Evolutionary conservation across 371 early-diverging fungal species (phyloP), one percentile per base, ranked within the genome.

Genomic region (Haplosporangium sp.): DNA sequence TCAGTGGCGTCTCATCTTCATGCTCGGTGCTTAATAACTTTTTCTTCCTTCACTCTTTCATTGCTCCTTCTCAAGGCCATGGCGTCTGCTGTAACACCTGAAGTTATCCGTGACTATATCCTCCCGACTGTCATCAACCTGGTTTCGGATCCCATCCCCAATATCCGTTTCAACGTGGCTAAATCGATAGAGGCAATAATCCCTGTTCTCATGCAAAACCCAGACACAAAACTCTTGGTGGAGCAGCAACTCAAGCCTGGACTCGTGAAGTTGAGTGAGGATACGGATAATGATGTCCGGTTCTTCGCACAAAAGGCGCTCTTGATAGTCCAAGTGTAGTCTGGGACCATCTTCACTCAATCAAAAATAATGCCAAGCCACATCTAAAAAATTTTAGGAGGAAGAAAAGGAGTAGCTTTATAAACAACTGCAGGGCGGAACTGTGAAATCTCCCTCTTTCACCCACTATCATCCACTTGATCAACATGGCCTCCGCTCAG

Each of bases 161-260:
- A 99, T 82, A 98, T 99, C 79, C 95, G 99, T 48, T 99, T 99
- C 89, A 99, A 98, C 75, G 98, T 97, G 14, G 98, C 98, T 60
- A 99, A 99, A 83, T 91, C 95, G 55, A 86, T 97, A 82, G 95
- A 95, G 82, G 87, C 89, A 18, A 82, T 99, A 83, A 89, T 93
- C 63, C 95, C 93, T 40, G 86, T 94, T 47, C 85, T 97, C 69
- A 86, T 86, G 71, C 79, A 74, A 46, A 86, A 86, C 69, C 74
- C 86, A n/a, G 90, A 92, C 55, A 87, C 92, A 21, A 83, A 77
- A 21, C 80, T 81, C 16, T 70, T 95, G 21, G 80, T 92, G 50
- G 87, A 89, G 20, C 83, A 83, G 41, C 85, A 89, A 51, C 87
- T 97, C 64, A 91, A 92, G 64, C 94, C 97, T 10, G 88, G 92